These are phyloP conservation scores for Saturnispora diversa DNA, from an alignment of 805 yeast genomes.

Conservation along the genomic window DNA sequence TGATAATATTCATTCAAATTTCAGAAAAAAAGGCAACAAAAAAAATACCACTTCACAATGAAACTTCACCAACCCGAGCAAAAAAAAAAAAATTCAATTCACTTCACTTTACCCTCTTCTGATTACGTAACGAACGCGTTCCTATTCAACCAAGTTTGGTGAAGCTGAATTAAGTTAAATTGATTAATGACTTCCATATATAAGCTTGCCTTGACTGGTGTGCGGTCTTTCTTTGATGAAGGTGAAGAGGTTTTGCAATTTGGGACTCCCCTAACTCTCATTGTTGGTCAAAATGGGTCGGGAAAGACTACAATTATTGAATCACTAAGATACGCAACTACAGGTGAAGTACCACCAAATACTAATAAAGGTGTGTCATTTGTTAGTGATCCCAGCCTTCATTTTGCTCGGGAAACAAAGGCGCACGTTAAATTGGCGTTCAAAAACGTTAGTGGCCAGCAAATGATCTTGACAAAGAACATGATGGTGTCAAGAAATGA, in stretches of 20 bases:
- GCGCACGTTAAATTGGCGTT: conserved; percentile 91
- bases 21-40: too few relatives aligned
- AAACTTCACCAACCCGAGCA: not conserved
- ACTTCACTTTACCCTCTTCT: too few relatives aligned
- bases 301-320: conserved; percentile 97
- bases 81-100: not conserved
- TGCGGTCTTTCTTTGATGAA: conserved; percentile 84
- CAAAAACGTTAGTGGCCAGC: conserved; percentile 58
- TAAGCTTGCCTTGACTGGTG: conserved; percentile 72
- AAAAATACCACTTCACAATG: too few relatives aligned
- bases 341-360: conserved; percentile 94
- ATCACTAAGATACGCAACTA: conserved; percentile 86
- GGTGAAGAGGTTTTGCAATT: conserved; percentile 81
- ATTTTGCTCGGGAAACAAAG: conserved; percentile 65
- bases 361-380: conserved; percentile 88
- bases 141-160: too few relatives aligned
- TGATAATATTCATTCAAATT: conserved; percentile 6
- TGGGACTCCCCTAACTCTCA: conserved; percentile 82
- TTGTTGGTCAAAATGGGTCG: conserved; percentile 93
- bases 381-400: conserved; percentile 81
- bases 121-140: conserved; percentile 4
- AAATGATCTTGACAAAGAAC: conserved; percentile 81
- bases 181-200: conserved; percentile 36
- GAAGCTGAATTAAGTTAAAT: too few relatives aligned
- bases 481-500: conserved; percentile 65